These are phyloP conservation scores for Smallanthus sonchifolius DNA, from an alignment of 129 eudicot genomes.

Conservation along the genomic window DNA sequence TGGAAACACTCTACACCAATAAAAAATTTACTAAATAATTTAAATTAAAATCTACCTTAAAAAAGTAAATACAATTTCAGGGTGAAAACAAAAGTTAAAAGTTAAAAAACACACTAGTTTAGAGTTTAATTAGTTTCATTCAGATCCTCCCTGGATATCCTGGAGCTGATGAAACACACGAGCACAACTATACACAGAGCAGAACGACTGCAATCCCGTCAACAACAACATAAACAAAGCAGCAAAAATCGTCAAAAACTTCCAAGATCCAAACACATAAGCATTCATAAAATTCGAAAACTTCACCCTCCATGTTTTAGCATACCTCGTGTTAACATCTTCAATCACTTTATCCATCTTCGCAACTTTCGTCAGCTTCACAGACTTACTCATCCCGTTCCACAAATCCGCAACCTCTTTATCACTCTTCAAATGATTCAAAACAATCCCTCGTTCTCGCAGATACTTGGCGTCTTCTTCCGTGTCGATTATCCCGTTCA, in stretches of 20 bases:
- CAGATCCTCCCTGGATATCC: not conserved
- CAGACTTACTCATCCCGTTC: constrained; percentile 72
- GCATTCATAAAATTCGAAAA: constrained; percentile 31
- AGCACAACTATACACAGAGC: constrained; percentile 28
- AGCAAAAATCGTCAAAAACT: constrained; percentile 43
- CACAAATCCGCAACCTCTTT: constrained; percentile 65
- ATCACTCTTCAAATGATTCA: constrained; percentile 61
- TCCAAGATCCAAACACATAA: constrained; percentile 53
- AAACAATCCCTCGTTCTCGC: constrained; percentile 43
- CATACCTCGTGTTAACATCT: constrained; percentile 50
- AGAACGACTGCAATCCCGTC: constrained; percentile 45
- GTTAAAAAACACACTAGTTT: too few species aligned
- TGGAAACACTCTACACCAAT: not conserved
- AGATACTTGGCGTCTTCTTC: constrained; percentile 50
- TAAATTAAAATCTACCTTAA: not conserved
- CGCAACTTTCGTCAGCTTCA: constrained; percentile 57
- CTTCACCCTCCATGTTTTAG: constrained; percentile 47
- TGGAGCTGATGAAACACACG: constrained; percentile 13
- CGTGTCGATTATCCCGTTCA: constrained; percentile 74
- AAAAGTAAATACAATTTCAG: not conserved
- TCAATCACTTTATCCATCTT: constrained; percentile 51
- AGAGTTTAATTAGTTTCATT: too few species aligned
- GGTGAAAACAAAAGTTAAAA: not conserved
- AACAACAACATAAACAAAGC: constrained; percentile 41
- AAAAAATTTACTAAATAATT: not conserved